These are phyloP conservation scores for Thelephora terrestris DNA, from an alignment of 1,284 basidiomycete species.

Conservation along the genomic window DNA sequence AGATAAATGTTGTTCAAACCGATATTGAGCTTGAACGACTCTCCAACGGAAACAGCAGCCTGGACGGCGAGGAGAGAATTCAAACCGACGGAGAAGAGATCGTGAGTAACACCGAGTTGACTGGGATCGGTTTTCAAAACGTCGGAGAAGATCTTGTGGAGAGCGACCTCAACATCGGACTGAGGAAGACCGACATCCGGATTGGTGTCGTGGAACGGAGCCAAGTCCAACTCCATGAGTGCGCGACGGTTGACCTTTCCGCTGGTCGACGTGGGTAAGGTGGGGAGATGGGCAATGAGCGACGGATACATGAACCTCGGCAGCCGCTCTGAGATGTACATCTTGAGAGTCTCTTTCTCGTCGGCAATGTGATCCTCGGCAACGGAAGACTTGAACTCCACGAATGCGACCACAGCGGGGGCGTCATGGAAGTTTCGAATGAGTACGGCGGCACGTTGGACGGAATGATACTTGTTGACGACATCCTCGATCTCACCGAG, in stretches of 20 bases:
- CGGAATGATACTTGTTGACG: constrained; percentile 14
- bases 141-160: constrained; percentile 18
- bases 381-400: constrained; percentile 15
- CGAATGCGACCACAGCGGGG: constrained; percentile 21
- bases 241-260: constrained; percentile 21
- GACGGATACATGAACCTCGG: constrained; percentile 23
- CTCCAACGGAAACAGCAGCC: constrained; percentile 19
- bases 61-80: constrained; percentile 23
- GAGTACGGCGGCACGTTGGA: constrained; percentile 15
- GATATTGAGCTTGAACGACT: constrained; percentile 21
- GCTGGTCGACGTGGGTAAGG: constrained; percentile 16
- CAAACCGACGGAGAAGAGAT: constrained; percentile 19
- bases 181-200: constrained; percentile 17
- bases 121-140: constrained; percentile 13
- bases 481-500: constrained; percentile 22
- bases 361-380: constrained; percentile 12
- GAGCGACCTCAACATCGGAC: constrained; percentile 18
- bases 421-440: constrained; percentile 19
- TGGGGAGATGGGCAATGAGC: constrained; percentile 17
- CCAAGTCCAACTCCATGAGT: constrained; percentile 20
- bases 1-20: constrained; percentile 20
- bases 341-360: constrained; percentile 16
- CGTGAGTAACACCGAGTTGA: constrained; percentile 18
- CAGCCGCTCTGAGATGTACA: constrained; percentile 19
- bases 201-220: constrained; percentile 13